Base-by-base conservation (phyloP, 148 eudicot genomes). In the Persicaria maculosa region DNA sequence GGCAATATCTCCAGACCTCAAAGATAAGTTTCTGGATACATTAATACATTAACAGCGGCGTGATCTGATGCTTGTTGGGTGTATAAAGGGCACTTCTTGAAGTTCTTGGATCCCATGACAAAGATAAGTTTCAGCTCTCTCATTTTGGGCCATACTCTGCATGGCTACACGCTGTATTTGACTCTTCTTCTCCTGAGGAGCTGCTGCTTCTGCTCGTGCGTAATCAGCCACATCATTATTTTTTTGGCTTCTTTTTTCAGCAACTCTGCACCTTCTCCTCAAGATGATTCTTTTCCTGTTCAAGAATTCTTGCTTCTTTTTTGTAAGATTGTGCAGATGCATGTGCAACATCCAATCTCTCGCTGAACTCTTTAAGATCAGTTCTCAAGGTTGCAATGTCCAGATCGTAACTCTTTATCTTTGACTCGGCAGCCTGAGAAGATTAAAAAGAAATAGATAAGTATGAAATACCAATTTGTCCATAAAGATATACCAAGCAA, bases 221-320 rank as follows among this genome's bases (percentile, higher is more conserved):
- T 79, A 81, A 50, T 92, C 97, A 15, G 99, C 97, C 68, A 86
- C 79, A 77, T 90, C 97, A 57, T 80, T 87, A 44, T 91, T 75
- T 96, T 79, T 78, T 88, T 89, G 36, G 99, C 96, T 80, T 95
- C 99, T 20, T 74, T 77, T 92, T 79, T 95, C 97, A 22, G 99
- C 97, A 74, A 59, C 74, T 85, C 76, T 90, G 78, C 92, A 90
- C 73, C 97, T 89, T 90, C 82, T 95, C 88, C 80, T 89, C 92
- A 78, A 95, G 77, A 82, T 88, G 90, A 50, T 77, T 58, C 68
- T 90, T 95, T 70, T 95, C 86, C 79, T 95, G 97, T 72, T 92
- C 94, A 59, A 95, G 83, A 68, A 86, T 87, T 74, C 77, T 81
- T 15, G 90, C 93, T 84, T 95, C 96, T 85, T 83, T 90, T 84